Evolutionary conservation across 306 rosid genomes (phyloP), one percentile per base, ranked within the genome.

Genomic region (Vigna unguiculata): DNA sequence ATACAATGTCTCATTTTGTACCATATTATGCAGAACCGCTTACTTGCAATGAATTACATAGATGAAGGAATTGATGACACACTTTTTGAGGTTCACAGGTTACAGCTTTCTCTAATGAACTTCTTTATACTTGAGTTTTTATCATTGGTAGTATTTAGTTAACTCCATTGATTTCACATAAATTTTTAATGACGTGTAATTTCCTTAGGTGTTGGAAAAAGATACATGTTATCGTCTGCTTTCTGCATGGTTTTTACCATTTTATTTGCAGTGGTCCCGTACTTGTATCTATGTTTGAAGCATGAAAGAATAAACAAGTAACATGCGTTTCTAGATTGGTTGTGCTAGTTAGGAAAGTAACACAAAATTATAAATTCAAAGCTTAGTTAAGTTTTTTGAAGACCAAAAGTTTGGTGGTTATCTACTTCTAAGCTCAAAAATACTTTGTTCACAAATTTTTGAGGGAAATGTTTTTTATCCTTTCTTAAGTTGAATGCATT

Each of bases 71-170:
- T 34, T 34, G 69, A 62, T 36, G 47, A 36, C 48, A 17, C 16
- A 17, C 69, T 62, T 62, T 62, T 62, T 62, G 69, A 62, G 47
- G 48, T 36, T 62, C 69, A 62, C 69, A 62, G 69, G 69, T 62
- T n/a, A 13, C 47, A 62, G 16, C 69, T 34, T 62, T 62, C 45
- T 32, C 69, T 34, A 17, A 62, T 62, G 47, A 62, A 61, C 24
- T 61, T 61, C 22, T 61, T 61, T 60, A 30, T 7, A 32, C 14
- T 16, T 60, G 16, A 34, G 19, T 34, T 62, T 62, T 34, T 6
- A 32, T 34, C 15, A 34, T 9, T 62, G 47, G 7, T 3, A 1
- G 14, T 60, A 11, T 60, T 62, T 16, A 60, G n/a, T 32, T 0
- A 62, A 62, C 47, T n/a, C 17, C 14, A 34, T 16, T 34, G 25